Evolutionary conservation across 306 rosid genomes (phyloP), one percentile per base, ranked within the genome.

Genomic region (Acmispon strigosus): DNA sequence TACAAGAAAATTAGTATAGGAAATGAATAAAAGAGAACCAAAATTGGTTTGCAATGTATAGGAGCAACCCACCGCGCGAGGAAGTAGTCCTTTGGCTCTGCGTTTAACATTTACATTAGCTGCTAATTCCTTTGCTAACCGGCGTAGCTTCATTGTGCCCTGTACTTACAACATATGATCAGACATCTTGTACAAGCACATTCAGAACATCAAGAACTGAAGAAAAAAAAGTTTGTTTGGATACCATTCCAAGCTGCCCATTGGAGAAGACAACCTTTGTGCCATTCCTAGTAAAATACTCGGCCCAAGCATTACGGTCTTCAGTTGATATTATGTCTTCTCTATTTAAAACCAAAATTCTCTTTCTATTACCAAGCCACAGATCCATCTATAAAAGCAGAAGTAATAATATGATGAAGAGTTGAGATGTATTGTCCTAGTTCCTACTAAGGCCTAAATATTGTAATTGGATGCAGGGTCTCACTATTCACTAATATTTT

Each of bases 261-360:
- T 93, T 93, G 24, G 97, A 84, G 76, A 88, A 93, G 68, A 93
- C 85, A 66, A 75, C 96, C 77, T 87, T 93, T 3, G 68, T 86
- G 59, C 97, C 97, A 68, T 84, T 82, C 68, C 78, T 83, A 34
- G 89, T 71, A 84, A 79, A 93, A 86, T 90, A 84, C 22, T 82
- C 68, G 1, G 98, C 98, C 98, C 98, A 93, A 75, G 94, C 92
- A 87, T 93, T 88, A 54, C 96, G 88, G 75, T 93, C 98, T 41
- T 82, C 88, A 0, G 83, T 73, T 51, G 96, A 85, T 83, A 93
- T 90, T 97, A 93, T 93, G 84, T 93, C 98, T 83, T 90, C 98
- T 78, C 98, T 90, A 73, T 93, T 93, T 77, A 93, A 78, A 71
- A 93, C 98, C 90, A 93, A 65, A 73, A 93, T 78, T 80, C 97